Base-by-base conservation (phyloP, 768 basidiomycete genomes). In the Tulasnella sp. region DNA sequence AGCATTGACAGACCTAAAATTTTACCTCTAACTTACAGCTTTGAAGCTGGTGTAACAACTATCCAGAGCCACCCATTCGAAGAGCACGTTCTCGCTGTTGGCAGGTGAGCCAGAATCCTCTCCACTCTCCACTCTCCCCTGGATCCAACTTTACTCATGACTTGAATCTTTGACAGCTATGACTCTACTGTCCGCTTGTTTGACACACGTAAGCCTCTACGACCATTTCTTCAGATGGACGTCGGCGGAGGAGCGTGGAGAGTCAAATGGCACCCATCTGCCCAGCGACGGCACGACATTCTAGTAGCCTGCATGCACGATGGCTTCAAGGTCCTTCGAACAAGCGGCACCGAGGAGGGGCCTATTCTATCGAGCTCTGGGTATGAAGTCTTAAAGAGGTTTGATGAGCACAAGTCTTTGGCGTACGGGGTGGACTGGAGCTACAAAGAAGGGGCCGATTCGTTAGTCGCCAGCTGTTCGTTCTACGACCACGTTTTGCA, bases 261-360 rank as follows among this genome's bases (percentile, higher is more conserved):
- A 24, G 91, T 95, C 79, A 96, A 97, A 85, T 99, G 96, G 95
- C 96, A 99, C 85, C 96, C 97, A 8, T 89, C 89, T 6, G 81
- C 88, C 2, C 82, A 83, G n/a, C 89, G 96, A 71, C 89, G 88
- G 81, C 83, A 89, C 48, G 94, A 97, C 83, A 88, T 99, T 1
- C 89, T 98, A n/a, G 91, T 96, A n/a, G 98, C 97, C 0, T 96
- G 94, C 83, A 99, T 99, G 98, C 97, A 97, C 83, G 96, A 96
- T 81, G 97, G 97, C 14, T 97, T 95, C 89, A 98, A 98, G 84
- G 88, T 97, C 8, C 84, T 96, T 71, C 87, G 85, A 1, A 79
- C 38, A 82, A 76, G 34, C 48, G 71, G 56, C 14, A 24, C 48
- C 74, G 21, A 73, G 14, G 19, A 40, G 71, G 81, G 81, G 27